phyloP scores from a whole-genome alignment of 345 rosid species.

The Rubroshorea leprosula region DNA sequence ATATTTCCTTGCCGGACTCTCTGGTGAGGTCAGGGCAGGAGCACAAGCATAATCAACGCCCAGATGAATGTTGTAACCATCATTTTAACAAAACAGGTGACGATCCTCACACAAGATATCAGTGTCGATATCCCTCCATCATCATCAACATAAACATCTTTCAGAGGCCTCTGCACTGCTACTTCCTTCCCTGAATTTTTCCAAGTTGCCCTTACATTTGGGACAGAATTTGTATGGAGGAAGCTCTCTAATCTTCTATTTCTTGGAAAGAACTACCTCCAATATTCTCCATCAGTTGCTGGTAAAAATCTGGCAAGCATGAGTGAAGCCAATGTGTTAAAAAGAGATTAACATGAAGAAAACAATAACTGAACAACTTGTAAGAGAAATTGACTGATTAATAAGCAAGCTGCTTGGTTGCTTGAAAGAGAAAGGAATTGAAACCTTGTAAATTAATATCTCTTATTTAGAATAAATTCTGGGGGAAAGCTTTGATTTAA shows the following conservation, averaged over 20 bases:
- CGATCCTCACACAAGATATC: constrained; percentile 41
- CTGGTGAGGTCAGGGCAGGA: constrained; percentile 49
- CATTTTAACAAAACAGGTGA: constrained; percentile 41
- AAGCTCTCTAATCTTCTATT: constrained; percentile 43
- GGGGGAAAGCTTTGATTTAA: no score
- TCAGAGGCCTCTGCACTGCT: constrained; percentile 1
- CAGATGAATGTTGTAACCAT: constrained; percentile 43
- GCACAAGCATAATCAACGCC: constrained; percentile 37
- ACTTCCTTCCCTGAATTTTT: constrained; percentile 19
- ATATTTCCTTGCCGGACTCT: constrained; percentile 49
- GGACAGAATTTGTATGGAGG: constrained; percentile 22
- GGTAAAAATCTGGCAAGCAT: not conserved
- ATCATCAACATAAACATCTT: constrained; percentile 28
- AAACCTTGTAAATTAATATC: no score
- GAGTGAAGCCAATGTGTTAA: no score
- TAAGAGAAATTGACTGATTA: no score
- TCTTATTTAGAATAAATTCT: no score
- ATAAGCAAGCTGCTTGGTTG: no score
- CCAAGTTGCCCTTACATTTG: constrained; percentile 10
- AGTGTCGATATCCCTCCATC: constrained; percentile 39
- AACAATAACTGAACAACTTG: no score
- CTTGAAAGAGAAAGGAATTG: no score
- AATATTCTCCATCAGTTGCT: constrained; percentile 25
- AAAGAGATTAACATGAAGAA: no score
- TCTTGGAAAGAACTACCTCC: constrained; percentile 33